Evolutionary conservation across 1,284 basidiomycete species (phyloP).

Genomic region (Phylloboletellus chloephorus): DNA sequence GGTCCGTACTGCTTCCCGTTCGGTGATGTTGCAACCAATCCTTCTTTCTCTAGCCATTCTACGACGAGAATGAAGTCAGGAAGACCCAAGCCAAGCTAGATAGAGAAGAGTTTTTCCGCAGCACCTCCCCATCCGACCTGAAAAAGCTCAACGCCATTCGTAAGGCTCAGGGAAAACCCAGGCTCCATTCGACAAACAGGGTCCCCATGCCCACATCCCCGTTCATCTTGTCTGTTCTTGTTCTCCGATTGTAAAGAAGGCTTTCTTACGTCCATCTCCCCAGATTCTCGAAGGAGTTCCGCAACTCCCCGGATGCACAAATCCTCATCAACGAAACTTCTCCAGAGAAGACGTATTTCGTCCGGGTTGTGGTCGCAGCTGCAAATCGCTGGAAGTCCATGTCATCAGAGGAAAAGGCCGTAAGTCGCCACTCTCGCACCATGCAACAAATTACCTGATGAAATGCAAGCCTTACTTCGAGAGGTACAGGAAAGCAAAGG

Average conservation of each 20-base stretch:
- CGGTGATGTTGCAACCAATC: background rate
- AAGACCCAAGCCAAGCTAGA: slow-evolving; percentile 17
- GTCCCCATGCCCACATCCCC: slow-evolving; percentile 1
- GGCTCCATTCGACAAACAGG: slow-evolving; percentile 6
- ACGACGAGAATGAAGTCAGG: slow-evolving; percentile 22
- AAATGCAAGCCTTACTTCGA: slow-evolving; percentile 23
- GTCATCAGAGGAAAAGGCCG: slow-evolving; percentile 27
- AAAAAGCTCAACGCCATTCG: slow-evolving; percentile 25
- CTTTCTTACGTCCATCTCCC: background rate
- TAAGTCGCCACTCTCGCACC: slow-evolving; percentile 7
- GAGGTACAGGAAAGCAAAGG: slow-evolving; percentile 14
- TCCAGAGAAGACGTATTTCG: background rate
- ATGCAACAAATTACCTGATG: slow-evolving; percentile 1
- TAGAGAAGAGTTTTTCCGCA: slow-evolving; percentile 23
- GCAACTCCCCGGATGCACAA: slow-evolving; percentile 17
- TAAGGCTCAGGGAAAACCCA: slow-evolving; percentile 20
- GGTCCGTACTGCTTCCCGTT: slow-evolving; percentile 7
- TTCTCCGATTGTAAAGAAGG: background rate
- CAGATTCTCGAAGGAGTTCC: slow-evolving; percentile 28
- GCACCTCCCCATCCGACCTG: slow-evolving; percentile 11
- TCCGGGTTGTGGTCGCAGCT: slow-evolving; percentile 12
- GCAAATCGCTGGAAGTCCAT: slow-evolving; percentile 27
- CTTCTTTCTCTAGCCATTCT: slow-evolving; percentile 21
- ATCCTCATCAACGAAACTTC: slow-evolving; percentile 12
- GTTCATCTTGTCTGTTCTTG: slow-evolving; percentile 21